Conservation (phyloP, 2,329 filamentous ascomycete genomes). For the Diaporthe citri region DNA sequence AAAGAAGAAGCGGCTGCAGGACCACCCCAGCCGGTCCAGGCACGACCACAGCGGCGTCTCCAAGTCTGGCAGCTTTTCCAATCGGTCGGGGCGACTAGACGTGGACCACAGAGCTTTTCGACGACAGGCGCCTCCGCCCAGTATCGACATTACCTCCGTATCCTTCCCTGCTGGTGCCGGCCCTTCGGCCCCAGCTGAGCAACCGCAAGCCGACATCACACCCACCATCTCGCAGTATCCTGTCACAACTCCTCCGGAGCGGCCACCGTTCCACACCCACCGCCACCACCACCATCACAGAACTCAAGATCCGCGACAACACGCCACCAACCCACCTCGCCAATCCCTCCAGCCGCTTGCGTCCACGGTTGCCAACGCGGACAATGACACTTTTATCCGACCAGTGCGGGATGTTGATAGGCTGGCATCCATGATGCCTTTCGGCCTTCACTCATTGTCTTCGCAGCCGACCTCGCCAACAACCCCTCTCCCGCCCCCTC, state of each 20-base stretch:
- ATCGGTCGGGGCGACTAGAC: constrained; percentile 66
- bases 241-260: constrained; percentile 78
- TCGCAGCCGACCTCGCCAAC: constrained; percentile 96
- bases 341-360: constrained; percentile 75
- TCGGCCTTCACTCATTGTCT: constrained; percentile 75
- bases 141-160: constrained; percentile 80
- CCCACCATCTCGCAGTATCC: constrained; percentile 72
- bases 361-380: constrained; percentile 76
- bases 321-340: constrained; percentile 62
- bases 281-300: constrained; percentile 62
- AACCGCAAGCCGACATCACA: constrained; percentile 65
- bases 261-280: constrained; percentile 62
- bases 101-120: constrained; percentile 73
- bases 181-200: constrained; percentile 57
- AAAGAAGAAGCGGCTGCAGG: constrained; percentile 76
- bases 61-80: constrained; percentile 66
- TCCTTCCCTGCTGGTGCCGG: constrained; percentile 55
- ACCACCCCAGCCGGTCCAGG: constrained; percentile 64
- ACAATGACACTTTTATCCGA: constrained; percentile 80
- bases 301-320: constrained; percentile 63
- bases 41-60: constrained; percentile 62
- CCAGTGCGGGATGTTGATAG: constrained; percentile 86
- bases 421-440: constrained; percentile 83
- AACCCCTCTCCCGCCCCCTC: constrained; percentile 80
- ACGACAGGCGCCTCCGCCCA: constrained; percentile 85